Percentiles rank a stretch among this genome's conserved stretches.
Evolutionary conservation across 2,329 filamentous ascomycete genomes (phyloP).

Genomic region (Mollisiaceae sp.): DNA sequence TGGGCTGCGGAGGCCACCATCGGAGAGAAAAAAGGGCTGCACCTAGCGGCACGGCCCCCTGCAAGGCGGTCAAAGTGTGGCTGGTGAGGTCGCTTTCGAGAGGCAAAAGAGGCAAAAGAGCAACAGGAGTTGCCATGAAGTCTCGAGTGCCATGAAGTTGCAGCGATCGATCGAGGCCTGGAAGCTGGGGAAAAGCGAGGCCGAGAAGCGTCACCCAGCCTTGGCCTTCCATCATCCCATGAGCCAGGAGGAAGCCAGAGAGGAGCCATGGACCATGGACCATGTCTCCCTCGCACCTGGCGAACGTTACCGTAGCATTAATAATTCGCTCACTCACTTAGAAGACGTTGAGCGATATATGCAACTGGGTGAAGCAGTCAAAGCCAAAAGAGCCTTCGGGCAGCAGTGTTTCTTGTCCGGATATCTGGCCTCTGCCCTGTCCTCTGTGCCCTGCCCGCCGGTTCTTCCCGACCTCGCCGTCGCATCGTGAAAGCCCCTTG

Average conservation of each 20-base stretch:
- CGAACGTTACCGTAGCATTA: not conserved
- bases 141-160: not conserved
- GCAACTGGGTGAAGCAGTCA: conserved; percentile 14
- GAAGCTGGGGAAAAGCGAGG: conserved; percentile 8
- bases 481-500: not conserved
- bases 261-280: too few species aligned
- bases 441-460: not conserved
- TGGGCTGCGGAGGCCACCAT: not conserved
- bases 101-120: not conserved
- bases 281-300: not conserved
- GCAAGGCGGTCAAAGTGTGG: conserved; percentile 30
- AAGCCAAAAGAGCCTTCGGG: conserved; percentile 17
- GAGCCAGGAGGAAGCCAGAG: too few species aligned
- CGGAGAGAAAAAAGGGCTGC: not conserved
- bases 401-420: conserved; percentile 4
- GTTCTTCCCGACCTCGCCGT: not conserved
- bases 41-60: conserved; percentile 11
- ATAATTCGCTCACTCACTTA: conserved; percentile 18
- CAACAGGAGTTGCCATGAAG: too few species aligned
- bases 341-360: conserved; percentile 22
- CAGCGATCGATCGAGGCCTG: conserved; percentile 6
- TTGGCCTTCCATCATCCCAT: not conserved
- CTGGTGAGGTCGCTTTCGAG: conserved; percentile 15
- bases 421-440: conserved; percentile 3
- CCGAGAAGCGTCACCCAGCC: not conserved